Conservation (phyloP, 805 yeast genomes). For the Metschnikowia corniflorae region DNA sequence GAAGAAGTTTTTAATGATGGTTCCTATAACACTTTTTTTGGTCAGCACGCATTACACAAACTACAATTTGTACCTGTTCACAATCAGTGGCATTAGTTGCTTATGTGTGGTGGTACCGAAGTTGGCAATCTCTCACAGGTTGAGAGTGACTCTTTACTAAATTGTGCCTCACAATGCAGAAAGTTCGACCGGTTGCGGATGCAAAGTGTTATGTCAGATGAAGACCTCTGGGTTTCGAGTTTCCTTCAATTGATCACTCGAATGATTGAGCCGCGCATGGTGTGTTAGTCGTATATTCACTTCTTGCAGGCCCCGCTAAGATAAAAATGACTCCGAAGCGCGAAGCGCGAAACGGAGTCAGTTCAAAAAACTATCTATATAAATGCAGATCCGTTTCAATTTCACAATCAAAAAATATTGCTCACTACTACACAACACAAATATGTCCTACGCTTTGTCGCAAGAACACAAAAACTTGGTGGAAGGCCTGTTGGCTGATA, state of each 20-base stretch:
- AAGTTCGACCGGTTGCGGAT: too few relatives aligned
- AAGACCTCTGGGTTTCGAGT: too few relatives aligned
- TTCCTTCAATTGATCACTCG: too few relatives aligned
- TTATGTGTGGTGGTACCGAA: conserved; percentile 88
- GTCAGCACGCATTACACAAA: conserved; percentile 86
- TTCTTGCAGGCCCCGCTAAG: neutral
- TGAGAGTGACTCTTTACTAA: conserved; percentile 56
- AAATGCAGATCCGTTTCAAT: conserved; percentile 2
- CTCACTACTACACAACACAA: conserved; percentile 4
- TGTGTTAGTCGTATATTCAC: too few relatives aligned
- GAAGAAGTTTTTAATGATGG: conserved; percentile 85
- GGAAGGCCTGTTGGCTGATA: conserved; percentile 59
- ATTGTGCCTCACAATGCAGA: neutral
- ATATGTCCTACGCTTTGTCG: conserved; percentile 46
- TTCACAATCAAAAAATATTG: too few relatives aligned
- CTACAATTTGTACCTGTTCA: conserved; percentile 75
- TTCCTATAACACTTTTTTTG: conserved; percentile 86
- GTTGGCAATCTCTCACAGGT: conserved; percentile 75
- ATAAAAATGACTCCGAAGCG: conserved; percentile 11
- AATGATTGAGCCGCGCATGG: too few relatives aligned
- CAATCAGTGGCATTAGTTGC: conserved; percentile 77
- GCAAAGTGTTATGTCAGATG: too few relatives aligned
- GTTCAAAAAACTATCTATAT: conserved; percentile 3
- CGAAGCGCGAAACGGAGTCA: conserved; percentile 13
- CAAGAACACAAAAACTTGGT: conserved; percentile 49